Conservation (phyloP, 768 basidiomycete species). For the Mrakia gelida region DNA sequence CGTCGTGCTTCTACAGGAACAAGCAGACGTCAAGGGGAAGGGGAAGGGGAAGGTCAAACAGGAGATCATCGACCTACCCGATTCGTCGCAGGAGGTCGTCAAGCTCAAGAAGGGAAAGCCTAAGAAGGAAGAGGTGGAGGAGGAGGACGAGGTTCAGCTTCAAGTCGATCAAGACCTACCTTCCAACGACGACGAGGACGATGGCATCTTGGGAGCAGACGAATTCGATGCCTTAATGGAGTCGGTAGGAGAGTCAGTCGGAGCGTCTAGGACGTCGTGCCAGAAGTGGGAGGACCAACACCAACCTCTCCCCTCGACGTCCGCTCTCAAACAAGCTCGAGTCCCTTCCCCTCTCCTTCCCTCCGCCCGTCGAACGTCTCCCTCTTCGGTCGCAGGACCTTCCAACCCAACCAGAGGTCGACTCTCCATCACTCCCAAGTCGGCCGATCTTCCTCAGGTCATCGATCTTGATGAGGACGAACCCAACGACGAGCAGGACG, state of each 20-base stretch:
- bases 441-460: neutral
- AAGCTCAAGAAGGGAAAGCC: no score
- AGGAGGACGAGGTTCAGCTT: neutral
- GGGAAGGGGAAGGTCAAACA: neutral
- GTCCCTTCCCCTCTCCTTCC: neutral
- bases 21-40: neutral
- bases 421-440: neutral
- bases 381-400: neutral
- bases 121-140: neutral
- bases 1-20: neutral
- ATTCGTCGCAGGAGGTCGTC: neutral
- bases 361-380: neutral
- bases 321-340: neutral
- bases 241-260: neutral
- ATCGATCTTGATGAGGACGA: constrained; percentile 15
- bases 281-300: constrained; percentile 9
- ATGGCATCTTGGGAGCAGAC: neutral
- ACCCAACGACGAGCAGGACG: neutral
- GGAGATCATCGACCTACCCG: neutral
- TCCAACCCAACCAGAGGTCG: neutral
- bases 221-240: neutral
- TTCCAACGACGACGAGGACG: neutral
- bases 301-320: neutral
- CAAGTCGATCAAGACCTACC: neutral
- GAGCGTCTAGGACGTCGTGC: neutral